phyloP scores from a whole-genome alignment of 495 filamentous ascomycete species.

The Trichocladium uniseriatum region DNA sequence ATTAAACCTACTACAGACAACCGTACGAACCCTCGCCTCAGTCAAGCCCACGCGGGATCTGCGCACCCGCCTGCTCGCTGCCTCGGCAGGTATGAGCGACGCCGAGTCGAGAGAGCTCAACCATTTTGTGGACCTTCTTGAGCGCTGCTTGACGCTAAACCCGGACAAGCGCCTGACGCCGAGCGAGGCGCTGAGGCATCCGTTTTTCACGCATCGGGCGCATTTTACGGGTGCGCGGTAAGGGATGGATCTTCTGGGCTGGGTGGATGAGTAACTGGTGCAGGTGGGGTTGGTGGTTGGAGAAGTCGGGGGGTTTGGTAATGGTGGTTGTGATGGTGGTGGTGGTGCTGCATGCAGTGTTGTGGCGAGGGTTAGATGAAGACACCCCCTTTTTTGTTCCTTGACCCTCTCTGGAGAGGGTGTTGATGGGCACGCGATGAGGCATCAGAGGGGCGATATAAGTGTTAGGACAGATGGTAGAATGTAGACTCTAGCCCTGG shows the following conservation, averaged over 20 bases:
- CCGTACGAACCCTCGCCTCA: slow-evolving; percentile 58
- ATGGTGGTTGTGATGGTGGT: too few species aligned
- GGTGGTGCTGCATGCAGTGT: too few species aligned
- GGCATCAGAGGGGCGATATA: too few species aligned
- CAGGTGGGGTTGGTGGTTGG: background rate
- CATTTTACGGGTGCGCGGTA: slow-evolving; percentile 1
- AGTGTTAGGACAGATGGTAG: too few species aligned
- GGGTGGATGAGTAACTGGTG: too few species aligned
- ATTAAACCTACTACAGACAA: slow-evolving; percentile 42
- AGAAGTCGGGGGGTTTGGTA: too few species aligned
- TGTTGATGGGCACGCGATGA: too few species aligned
- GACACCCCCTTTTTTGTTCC: too few species aligned
- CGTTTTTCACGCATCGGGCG: slow-evolving; percentile 47
- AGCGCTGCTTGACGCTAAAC: slow-evolving; percentile 79
- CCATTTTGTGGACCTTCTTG: slow-evolving; percentile 75
- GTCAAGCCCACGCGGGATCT: slow-evolving; percentile 78
- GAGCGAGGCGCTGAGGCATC: slow-evolving; percentile 77
- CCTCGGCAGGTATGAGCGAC: slow-evolving; percentile 63
- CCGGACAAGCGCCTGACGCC: slow-evolving; percentile 89
- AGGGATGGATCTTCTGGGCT: too few species aligned
- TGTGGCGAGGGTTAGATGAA: too few species aligned
- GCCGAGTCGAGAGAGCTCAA: slow-evolving; percentile 68
- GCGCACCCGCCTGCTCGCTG: slow-evolving; percentile 62
- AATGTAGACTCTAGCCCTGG: too few species aligned
- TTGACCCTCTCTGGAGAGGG: too few species aligned